Evolutionary conservation across 345 rosid genomes (phyloP), one percentile per base, ranked within the genome.

Genomic region (Carallia brachiata): DNA sequence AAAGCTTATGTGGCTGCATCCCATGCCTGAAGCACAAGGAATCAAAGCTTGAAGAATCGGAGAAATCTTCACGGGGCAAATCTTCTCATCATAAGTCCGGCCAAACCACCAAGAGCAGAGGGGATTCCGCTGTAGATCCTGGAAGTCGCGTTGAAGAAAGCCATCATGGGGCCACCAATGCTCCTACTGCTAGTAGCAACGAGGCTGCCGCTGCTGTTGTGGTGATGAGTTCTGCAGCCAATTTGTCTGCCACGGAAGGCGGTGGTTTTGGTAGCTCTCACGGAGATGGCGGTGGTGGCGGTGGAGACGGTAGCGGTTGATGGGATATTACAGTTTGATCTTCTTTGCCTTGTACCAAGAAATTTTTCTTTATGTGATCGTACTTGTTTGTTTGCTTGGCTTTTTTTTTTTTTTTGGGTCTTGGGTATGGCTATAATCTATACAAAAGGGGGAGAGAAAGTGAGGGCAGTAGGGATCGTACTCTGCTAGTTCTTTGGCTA

Each of bases 201-300:
- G 79, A 71, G 30, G 69, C 77, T 2, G 76, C 68, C 6, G 76
- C 72, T 15, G 61, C 69, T 65, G 79, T 65, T 57, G 70, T 52
- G 27, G 64, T 63, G 1, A 63, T 54, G 7, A 30, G 23, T 48
- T 31, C 63, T 17, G 66, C 72, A 28, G 71, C 60, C 30, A 67
- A 68, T 52, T 19, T 47, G 23, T 61, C 84, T 17, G 72, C 71
- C 31, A 6, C 62, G 48, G 83, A 77, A 23, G 78, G 77, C 15
- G 59, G 77, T 44, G 75, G 58, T 39, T 54, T 54, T 1, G 80
- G 58, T 28, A 65, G 83, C 37, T 37, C 66, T 39, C 73, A 64
- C 4, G 80, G 77, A 0, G 80, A 59, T 0, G 74, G 72, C 0
- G 74, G 82, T 0, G 78, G 65, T 0, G 78, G 82, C 0, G 78